These are phyloP conservation scores for Penicillium robsamsonii DNA, from an alignment of 495 filamentous ascomycete species.

Conservation along the genomic window DNA sequence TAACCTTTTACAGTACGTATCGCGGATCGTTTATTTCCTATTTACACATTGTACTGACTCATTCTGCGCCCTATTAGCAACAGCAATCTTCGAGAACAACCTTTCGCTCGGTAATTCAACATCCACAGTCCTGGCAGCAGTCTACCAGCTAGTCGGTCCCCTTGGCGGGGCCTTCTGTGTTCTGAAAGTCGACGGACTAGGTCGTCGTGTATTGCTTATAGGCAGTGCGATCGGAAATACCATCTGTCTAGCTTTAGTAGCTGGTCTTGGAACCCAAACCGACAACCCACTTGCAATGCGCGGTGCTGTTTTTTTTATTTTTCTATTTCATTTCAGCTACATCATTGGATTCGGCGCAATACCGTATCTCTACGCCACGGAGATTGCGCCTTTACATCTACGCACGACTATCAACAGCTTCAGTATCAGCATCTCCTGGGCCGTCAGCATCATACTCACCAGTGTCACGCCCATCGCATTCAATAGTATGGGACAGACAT, in stretches of 20 bases:
- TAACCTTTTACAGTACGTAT: slow-evolving; percentile 28
- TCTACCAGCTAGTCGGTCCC: slow-evolving; percentile 22
- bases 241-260: slow-evolving; percentile 41
- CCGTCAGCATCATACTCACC: slow-evolving; percentile 29
- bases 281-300: slow-evolving; percentile 15
- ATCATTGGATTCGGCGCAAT: slow-evolving; percentile 53
- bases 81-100: slow-evolving; percentile 25
- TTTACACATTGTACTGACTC: not conserved
- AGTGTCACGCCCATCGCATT: slow-evolving; percentile 26
- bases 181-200: slow-evolving; percentile 23
- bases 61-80: slow-evolving; percentile 8
- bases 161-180: slow-evolving; percentile 22
- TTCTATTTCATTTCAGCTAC: slow-evolving; percentile 54
- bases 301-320: slow-evolving; percentile 48
- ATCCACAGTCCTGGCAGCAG: slow-evolving; percentile 21
- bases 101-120: slow-evolving; percentile 18
- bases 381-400: slow-evolving; percentile 49
- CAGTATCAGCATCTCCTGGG: slow-evolving; percentile 49
- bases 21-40: not conserved
- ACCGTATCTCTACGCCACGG: slow-evolving; percentile 53
- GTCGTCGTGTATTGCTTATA: slow-evolving; percentile 22
- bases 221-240: slow-evolving; percentile 38
- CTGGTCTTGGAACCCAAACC: slow-evolving; percentile 19
- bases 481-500: slow-evolving; percentile 20
- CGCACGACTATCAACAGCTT: slow-evolving; percentile 50